These are phyloP conservation scores for Lachancea quebecensis DNA, from an alignment of 805 yeast genomes.

Conservation along the genomic window DNA sequence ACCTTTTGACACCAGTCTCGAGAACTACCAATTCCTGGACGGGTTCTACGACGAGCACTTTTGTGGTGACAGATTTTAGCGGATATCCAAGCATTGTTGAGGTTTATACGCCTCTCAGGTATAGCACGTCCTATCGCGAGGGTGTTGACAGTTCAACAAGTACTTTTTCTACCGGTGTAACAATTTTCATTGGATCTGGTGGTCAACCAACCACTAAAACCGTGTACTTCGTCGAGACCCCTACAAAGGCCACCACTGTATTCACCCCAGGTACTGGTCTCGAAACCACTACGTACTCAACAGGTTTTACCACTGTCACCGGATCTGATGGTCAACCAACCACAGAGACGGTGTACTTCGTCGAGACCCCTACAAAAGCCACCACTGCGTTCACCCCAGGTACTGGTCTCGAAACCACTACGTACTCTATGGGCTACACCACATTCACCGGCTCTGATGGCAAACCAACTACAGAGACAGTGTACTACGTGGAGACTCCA, in stretches of 20 bases:
- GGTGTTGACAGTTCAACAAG: conserved; percentile 7
- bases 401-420: conserved; percentile 7
- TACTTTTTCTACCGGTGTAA: conserved; percentile 2
- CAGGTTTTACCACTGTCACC: too few relatives aligned
- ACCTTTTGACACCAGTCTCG: not conserved
- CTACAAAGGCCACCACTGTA: too few relatives aligned
- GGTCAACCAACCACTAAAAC: too few relatives aligned
- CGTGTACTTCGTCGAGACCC: too few relatives aligned
- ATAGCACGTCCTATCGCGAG: conserved; percentile 4
- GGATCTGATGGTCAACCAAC: too few relatives aligned
- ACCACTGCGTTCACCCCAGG: too few relatives aligned
- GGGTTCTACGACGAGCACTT: not conserved
- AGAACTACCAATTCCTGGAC: not conserved
- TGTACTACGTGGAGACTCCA: too few relatives aligned
- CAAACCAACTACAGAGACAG: conserved; percentile 6
- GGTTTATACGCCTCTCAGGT: not conserved
- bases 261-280: too few relatives aligned
- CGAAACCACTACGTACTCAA: too few relatives aligned
- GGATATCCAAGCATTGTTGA: not conserved
- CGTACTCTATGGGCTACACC: conserved; percentile 3
- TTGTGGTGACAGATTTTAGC: not conserved
- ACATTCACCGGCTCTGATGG: conserved; percentile 3
- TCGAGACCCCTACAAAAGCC: too few relatives aligned
- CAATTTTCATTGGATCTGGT: conserved; percentile 8
- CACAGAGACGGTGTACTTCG: conserved; percentile 9